A percentile compares a stretch with the other conserved stretches of the same genome.
Evolutionary conservation across 169 alveolate genomes (phyloP).

Genomic region (Plasmodium fragile): DNA sequence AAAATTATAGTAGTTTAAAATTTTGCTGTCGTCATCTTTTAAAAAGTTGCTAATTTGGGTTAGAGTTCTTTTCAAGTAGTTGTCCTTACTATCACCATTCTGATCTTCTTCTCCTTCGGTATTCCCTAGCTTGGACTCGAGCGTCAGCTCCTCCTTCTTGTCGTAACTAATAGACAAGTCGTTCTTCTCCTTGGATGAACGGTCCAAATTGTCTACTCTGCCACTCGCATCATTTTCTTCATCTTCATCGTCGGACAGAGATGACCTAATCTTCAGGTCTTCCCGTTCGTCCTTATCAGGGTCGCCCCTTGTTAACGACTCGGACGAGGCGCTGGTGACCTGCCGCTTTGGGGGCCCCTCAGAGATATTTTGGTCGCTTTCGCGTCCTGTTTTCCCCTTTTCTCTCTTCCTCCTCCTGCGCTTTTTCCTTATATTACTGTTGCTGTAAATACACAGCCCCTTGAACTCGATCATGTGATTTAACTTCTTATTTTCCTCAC

Average conservation of each 20-base stretch:
- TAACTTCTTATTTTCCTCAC: constrained; percentile 36
- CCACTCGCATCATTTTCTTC: neutral
- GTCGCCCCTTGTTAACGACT: neutral
- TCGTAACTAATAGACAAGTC: neutral
- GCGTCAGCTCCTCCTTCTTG: neutral
- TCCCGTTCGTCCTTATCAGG: constrained; percentile 7
- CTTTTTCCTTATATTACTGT: constrained; percentile 36
- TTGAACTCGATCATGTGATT: constrained; percentile 76
- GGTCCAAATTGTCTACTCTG: neutral
- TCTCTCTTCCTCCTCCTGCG: constrained; percentile 13
- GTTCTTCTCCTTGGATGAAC: neutral
- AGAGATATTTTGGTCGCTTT: neutral
- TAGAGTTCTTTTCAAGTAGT: constrained; percentile 49
- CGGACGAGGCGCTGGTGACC: neutral
- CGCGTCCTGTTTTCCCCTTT: neutral
- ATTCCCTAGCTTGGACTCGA: constrained; percentile 26
- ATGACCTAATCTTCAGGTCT: neutral
- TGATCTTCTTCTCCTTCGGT: neutral
- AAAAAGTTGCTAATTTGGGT: constrained; percentile 26
- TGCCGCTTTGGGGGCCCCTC: neutral
- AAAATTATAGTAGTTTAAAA: constrained; percentile 48
- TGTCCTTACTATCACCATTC: constrained; percentile 23
- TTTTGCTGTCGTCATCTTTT: constrained; percentile 62
- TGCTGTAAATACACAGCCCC: constrained; percentile 74
- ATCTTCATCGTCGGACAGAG: neutral